Conservation (phyloP, 805 yeast species). For the Yarrowia bubula region DNA sequence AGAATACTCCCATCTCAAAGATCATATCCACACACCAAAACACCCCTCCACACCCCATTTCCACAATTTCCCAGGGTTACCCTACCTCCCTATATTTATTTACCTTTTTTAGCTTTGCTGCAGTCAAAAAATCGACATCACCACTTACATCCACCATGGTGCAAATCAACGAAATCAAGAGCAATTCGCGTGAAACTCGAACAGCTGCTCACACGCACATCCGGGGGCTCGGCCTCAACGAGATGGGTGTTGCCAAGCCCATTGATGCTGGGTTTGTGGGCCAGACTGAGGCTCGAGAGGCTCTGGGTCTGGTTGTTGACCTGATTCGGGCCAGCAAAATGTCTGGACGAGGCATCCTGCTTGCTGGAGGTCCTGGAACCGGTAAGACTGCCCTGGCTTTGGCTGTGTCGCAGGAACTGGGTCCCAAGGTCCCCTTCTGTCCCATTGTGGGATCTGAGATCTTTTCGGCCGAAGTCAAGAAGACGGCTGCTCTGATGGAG, state of each 20-base stretch:
- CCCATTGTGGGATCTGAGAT: slow-evolving; percentile 95
- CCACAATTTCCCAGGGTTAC: not conserved
- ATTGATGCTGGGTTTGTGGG: slow-evolving; percentile 89
- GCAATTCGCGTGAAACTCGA: slow-evolving; percentile 56
- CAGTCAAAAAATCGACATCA: not conserved
- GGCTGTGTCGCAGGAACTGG: slow-evolving; percentile 93
- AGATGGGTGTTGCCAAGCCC: slow-evolving; percentile 76
- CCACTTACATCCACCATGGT: slow-evolving; percentile 3
- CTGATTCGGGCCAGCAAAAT: slow-evolving; percentile 86
- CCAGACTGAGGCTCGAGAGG: slow-evolving; percentile 65
- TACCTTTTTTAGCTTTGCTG: not conserved
- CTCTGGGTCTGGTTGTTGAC: slow-evolving; percentile 93
- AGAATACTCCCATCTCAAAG: not conserved
- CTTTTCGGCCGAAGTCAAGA: slow-evolving; percentile 93
- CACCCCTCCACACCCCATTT: not conserved
- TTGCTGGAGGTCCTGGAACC: slow-evolving; percentile 98
- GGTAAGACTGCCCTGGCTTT: slow-evolving; percentile 97
- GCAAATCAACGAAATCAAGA: slow-evolving; percentile 66
- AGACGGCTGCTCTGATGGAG: slow-evolving; percentile 95
- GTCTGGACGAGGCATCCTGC: slow-evolving; percentile 91
- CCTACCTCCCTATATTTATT: not conserved
- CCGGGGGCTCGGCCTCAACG: slow-evolving; percentile 91
- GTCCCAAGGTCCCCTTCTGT: slow-evolving; percentile 96
- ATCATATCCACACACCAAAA: not conserved
- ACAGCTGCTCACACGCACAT: slow-evolving; percentile 98